phyloP scores from a whole-genome alignment of 805 yeast species.

The Saccharomycopsis malanga region DNA sequence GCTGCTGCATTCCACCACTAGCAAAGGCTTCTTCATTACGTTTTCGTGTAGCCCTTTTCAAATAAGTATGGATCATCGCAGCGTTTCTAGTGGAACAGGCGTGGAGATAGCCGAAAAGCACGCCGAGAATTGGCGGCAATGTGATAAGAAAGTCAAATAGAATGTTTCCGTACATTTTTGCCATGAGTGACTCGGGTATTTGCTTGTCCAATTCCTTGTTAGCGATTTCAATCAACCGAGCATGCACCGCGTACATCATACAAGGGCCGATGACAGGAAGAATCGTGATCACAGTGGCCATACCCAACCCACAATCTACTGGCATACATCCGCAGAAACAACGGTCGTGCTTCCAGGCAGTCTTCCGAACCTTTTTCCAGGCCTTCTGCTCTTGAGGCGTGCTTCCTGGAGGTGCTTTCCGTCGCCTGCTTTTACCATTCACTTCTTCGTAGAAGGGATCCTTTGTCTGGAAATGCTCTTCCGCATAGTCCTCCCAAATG shows the following conservation, averaged over 20 bases:
- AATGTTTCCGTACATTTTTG: slow-evolving; percentile 73
- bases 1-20: background rate
- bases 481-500: slow-evolving; percentile 12
- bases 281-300: slow-evolving; percentile 64
- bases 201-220: slow-evolving; percentile 38
- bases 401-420: slow-evolving; percentile 54
- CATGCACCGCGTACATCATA: slow-evolving; percentile 72
- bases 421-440: slow-evolving; percentile 47
- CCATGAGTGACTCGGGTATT: slow-evolving; percentile 51
- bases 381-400: slow-evolving; percentile 52
- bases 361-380: slow-evolving; percentile 67
- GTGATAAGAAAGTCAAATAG: slow-evolving; percentile 65
- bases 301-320: slow-evolving; percentile 68
- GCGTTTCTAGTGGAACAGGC: slow-evolving; percentile 89
- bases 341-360: slow-evolving; percentile 84
- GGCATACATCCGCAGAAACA: slow-evolving; percentile 77
- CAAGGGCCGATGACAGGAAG: slow-evolving; percentile 84
- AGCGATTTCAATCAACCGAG: slow-evolving; percentile 56
- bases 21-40: background rate
- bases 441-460: slow-evolving; percentile 57
- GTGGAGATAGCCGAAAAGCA: slow-evolving; percentile 70
- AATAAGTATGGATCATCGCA: slow-evolving; percentile 58
- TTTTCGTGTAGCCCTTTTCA: slow-evolving; percentile 21
- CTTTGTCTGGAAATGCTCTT: slow-evolving; percentile 18
- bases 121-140: slow-evolving; percentile 75